Base-by-base conservation (phyloP, 306 rosid species). In the Medicago ruthenica region DNA sequence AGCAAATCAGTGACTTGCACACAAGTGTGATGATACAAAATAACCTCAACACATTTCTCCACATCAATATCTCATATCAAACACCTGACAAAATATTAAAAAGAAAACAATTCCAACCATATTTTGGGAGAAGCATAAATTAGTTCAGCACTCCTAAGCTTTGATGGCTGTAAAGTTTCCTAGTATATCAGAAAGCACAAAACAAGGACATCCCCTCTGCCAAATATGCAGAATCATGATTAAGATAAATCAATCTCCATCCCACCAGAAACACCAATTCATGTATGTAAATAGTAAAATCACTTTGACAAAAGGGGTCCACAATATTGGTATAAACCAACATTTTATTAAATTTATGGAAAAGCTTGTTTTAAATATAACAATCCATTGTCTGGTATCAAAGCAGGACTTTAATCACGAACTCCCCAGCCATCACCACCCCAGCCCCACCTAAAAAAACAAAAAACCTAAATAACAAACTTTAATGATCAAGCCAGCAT, bases 231-330 rank as follows among this genome's bases (percentile, higher is more conserved):
- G 18, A 5, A 60, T 36, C 21, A 62, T n/a, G 37, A 50, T 61
- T 48, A 48, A 59, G 77, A 62, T 48, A 27, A 73, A 80, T 73
- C 70, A 66, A 55, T 15, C 4, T 34, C 16, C 44, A 65, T 20
- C 21, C n/a, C 44, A 58, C 73, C 74, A 79, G 48, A 59, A 36
- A 16, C 31, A 62, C 66, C 36, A 71, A 71, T 39, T 20, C 64
- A 4, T 44, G 7, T n/a, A 39, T 47, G 51, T 14, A 55, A 80
- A 55, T 27, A 3, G 31, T 27, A 27, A 27, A 27, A 57, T 2
- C 36, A 45, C 41, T 67, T 73, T 15, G 39, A 57, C 15, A 66
- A 66, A 73, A 57, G n/a, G 37, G 37, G 7, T 71, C 59, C 73
- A 40, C 66, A 37, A 60, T 14, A 61, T 36, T n/a, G 31, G 37